These are phyloP conservation scores for Phytophthora pseudosyringae DNA, from an alignment of 352 stramenopile species.

Conservation along the genomic window DNA sequence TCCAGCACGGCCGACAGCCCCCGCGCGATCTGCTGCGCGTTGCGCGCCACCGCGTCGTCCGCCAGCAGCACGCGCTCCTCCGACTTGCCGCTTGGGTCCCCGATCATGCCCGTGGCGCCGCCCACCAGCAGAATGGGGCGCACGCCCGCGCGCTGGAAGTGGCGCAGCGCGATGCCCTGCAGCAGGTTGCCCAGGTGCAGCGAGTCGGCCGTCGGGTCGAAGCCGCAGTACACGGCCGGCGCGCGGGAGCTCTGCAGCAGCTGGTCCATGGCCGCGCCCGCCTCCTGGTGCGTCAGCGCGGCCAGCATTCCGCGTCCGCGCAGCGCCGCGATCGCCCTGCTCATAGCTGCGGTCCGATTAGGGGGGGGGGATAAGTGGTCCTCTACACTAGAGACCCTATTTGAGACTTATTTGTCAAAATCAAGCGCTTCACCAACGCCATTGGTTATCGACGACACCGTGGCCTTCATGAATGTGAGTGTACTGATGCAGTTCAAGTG, in stretches of 20 bases:
- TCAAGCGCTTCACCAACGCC: no score
- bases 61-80: constrained; percentile 96
- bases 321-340: constrained; percentile 64
- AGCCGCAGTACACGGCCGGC: constrained; percentile 86
- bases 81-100: constrained; percentile 98
- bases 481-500: constrained; percentile 8
- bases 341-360: constrained; percentile 54
- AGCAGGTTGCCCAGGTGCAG: constrained; percentile 92
- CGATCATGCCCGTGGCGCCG: constrained; percentile 94
- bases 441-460: no score
- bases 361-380: no score
- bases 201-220: constrained; percentile 93
- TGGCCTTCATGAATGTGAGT: not conserved
- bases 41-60: constrained; percentile 92
- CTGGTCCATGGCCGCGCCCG: constrained; percentile 58
- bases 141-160: constrained; percentile 88
- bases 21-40: constrained; percentile 90
- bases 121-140: constrained; percentile 92
- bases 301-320: constrained; percentile 76
- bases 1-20: constrained; percentile 95
- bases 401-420: no score
- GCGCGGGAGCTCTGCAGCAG: constrained; percentile 36
- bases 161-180: constrained; percentile 84
- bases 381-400: no score
- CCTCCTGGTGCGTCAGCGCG: constrained; percentile 72